Conservation (phyloP, 495 filamentous ascomycete species). For the Elasticomyces elasticus region DNA sequence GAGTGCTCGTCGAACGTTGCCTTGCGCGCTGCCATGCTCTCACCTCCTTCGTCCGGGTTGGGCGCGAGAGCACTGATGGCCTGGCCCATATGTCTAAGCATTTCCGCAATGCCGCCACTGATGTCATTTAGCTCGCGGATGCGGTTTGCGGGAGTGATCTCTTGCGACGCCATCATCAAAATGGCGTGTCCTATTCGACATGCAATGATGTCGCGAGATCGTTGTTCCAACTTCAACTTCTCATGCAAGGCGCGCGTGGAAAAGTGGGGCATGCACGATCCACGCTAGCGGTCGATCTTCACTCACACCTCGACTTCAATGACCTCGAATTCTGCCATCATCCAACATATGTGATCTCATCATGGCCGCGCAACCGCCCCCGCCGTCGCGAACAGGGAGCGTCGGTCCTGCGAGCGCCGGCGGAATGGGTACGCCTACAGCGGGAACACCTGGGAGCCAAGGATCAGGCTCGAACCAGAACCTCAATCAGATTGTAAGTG, state of each 20-base stretch:
- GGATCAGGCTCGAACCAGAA: constrained; percentile 58
- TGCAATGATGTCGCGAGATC: neutral
- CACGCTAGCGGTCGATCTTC: too few relatives aligned
- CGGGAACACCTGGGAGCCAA: constrained; percentile 9
- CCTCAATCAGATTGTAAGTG: constrained; percentile 85
- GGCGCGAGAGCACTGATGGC: constrained; percentile 53
- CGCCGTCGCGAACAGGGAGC: constrained; percentile 19
- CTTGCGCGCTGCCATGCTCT: constrained; percentile 39
- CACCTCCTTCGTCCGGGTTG: constrained; percentile 24
- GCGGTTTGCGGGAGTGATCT: constrained; percentile 41
- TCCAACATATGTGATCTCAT: neutral
- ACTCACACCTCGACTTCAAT: neutral
- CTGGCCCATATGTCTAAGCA: constrained; percentile 57
- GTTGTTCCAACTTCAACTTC: too few relatives aligned
- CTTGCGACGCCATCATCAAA: constrained; percentile 15
- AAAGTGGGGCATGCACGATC: too few relatives aligned
- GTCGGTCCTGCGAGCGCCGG: constrained; percentile 19
- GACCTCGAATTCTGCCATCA: neutral
- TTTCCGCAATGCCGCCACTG: constrained; percentile 49
- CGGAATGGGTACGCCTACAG: constrained; percentile 27
- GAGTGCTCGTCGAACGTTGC: constrained; percentile 51
- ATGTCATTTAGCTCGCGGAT: constrained; percentile 70
- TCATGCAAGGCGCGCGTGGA: too few relatives aligned
- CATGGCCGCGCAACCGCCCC: constrained; percentile 21
- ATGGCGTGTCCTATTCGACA: too few relatives aligned